Conservation (phyloP, 495 filamentous ascomycete species). For the Xylaria palmicola region DNA sequence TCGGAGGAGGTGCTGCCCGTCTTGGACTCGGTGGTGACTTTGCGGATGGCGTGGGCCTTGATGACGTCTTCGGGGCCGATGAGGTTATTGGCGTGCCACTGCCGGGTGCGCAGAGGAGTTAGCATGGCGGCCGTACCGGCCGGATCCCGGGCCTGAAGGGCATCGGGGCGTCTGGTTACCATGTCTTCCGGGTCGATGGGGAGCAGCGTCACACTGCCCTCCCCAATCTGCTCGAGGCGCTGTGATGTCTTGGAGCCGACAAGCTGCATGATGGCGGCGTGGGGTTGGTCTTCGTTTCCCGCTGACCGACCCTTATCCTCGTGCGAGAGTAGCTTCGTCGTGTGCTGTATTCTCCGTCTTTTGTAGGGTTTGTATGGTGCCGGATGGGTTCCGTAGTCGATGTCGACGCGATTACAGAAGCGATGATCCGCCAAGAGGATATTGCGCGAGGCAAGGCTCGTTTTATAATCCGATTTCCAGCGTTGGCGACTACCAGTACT, state of each 20-base stretch:
- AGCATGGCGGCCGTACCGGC: not conserved
- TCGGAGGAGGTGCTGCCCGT: conserved; percentile 74
- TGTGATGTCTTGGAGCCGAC: conserved; percentile 40
- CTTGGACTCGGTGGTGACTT: conserved; percentile 65
- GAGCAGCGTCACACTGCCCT: conserved; percentile 74
- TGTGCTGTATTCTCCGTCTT: not conserved
- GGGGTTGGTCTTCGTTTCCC: not conserved
- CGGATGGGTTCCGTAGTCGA: not conserved
- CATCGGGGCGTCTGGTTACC: conserved; percentile 48
- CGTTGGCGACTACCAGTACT: too few species aligned
- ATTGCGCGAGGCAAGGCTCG: too few species aligned
- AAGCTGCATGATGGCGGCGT: conserved; percentile 28
- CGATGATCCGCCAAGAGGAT: too few species aligned
- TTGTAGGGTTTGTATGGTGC: not conserved
- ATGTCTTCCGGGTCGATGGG: conserved; percentile 96
- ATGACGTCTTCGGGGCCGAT: conserved; percentile 78
- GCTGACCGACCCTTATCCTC: not conserved
- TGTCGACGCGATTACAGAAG: too few species aligned
- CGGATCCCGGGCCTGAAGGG: not conserved
- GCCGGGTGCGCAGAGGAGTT: not conserved
- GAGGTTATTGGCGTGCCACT: conserved; percentile 98
- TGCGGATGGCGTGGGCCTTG: conserved; percentile 78
- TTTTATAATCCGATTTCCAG: too few species aligned
- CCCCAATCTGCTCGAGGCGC: conserved; percentile 69
- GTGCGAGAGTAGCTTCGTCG: too few species aligned